Conservation (phyloP, 2,329 filamentous ascomycete genomes). For the Exophiala spinifera region DNA sequence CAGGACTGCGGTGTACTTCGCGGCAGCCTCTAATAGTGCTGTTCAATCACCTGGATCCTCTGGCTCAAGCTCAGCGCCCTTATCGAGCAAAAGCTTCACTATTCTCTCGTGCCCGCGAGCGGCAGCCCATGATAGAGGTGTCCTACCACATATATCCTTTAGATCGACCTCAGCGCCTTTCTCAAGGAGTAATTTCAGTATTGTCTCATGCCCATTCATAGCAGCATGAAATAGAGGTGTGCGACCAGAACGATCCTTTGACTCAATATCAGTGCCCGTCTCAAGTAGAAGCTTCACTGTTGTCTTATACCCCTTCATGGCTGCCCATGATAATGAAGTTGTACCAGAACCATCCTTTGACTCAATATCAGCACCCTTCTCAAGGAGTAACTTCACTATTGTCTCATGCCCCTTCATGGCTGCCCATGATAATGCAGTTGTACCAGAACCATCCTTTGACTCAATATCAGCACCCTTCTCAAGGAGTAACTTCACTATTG, state of each 20-base stretch:
- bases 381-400: conserved; percentile 9
- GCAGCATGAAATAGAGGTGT: background rate
- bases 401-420: background rate
- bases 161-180: conserved; percentile 18
- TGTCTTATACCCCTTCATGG: background rate
- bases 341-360: background rate
- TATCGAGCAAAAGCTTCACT: background rate
- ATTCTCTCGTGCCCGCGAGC: background rate
- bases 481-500: conserved; percentile 11
- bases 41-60: no score
- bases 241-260: background rate
- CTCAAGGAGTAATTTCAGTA: conserved; percentile 23
- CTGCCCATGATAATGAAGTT: conserved; percentile 3
- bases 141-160: background rate
- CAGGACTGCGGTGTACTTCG: no score
- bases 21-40: no score
- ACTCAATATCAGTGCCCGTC: conserved; percentile 5
- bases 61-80: background rate
- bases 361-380: conserved; percentile 5
- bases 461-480: conserved; percentile 7
- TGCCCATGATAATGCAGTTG: conserved; percentile 7
- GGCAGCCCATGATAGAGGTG: background rate
- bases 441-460: background rate
- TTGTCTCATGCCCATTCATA: background rate
- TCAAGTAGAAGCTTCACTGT: conserved; percentile 12